Evolutionary conservation across 2,329 filamentous ascomycete species (phyloP), one percentile per base, ranked within the genome.

Genomic region (Penicillium sp.): DNA sequence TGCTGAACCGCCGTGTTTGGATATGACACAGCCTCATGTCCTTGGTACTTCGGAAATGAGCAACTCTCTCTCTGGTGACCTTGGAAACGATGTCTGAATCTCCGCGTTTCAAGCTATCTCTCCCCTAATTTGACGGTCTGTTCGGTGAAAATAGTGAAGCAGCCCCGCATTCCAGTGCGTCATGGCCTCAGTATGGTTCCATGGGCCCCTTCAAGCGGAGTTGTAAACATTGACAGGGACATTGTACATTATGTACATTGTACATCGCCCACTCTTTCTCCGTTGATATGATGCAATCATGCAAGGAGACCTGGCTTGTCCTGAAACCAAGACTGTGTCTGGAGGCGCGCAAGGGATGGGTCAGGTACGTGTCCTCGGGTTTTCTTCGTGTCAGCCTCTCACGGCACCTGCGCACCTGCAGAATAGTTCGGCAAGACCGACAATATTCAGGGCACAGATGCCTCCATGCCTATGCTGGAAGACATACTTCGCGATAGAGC

Each of bases 91-190:
- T 27, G 24, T 27, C 24, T 27, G 8, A 27, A 27, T 27, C 24
- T 27, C 24, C 24, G 24, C 24, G 24, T 27, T 27, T 27, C 24
- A 43, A 14, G 39, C 40, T 5, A 7, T 14, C 6, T 36, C 34
- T 3, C 13, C n/a, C 34, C 3, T 36, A 11, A 36, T 36, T 36
- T 7, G 34, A 36, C 34, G 40, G 44, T 51, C 56, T 60, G 53
- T 34, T 47, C 39, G 51, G 52, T 57, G 42, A 54, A 51, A 27
- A 44, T 49, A 56, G 46, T 39, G 24, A 43, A 24, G 31, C 56
- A 55, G 60, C 60, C 60, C 60, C 60, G 60, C 60, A 62, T 60
- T 57, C 56, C 38, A 31, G 38, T 60, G 58, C 58, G 58, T 62
- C 60, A 59, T 60, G 54, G 48, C 47, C 47, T 38, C 38, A 53